phyloP scores from a whole-genome alignment of 2,329 filamentous ascomycete genomes.

The Colletotrichum sp. region DNA sequence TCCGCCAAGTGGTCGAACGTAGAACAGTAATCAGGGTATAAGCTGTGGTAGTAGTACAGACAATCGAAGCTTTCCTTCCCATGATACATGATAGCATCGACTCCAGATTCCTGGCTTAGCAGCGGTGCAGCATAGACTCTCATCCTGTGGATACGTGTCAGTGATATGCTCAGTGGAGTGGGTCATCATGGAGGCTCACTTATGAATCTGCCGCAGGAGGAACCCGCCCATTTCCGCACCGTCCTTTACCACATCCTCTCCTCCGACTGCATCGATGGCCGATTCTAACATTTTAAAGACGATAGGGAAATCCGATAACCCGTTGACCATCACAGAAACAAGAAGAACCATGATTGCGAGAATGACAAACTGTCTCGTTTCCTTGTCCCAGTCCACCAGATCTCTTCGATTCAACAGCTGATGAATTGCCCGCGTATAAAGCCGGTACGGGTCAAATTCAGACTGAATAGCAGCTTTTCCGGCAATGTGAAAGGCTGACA shows the following conservation, averaged over 20 bases:
- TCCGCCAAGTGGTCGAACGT: not conserved
- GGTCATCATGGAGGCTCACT: not conserved
- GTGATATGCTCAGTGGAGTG: not conserved
- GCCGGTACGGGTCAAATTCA: not conserved
- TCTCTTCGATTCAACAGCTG: not conserved
- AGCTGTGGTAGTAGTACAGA: not conserved
- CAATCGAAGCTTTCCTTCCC: constrained; percentile 8
- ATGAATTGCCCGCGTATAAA: not conserved
- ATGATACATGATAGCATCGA: not conserved
- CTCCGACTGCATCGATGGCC: constrained; percentile 29
- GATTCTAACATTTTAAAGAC: constrained; percentile 30
- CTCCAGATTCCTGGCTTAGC: not conserved
- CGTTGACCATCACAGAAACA: constrained; percentile 28
- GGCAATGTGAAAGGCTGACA: constrained; percentile 27
- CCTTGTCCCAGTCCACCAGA: not conserved
- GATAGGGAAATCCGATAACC: constrained; percentile 28
- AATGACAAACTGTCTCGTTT: not conserved
- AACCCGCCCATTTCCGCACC: not conserved
- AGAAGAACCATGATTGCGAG: constrained; percentile 28
- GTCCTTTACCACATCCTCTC: not conserved
- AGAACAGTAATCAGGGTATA: not conserved
- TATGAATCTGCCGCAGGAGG: not conserved
- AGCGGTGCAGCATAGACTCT: constrained; percentile 5
- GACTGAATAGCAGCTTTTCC: not conserved
- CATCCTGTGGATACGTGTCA: not conserved